phyloP scores from a whole-genome alignment of 768 basidiomycete species.

The Chalciporus sphaerocephalus region DNA sequence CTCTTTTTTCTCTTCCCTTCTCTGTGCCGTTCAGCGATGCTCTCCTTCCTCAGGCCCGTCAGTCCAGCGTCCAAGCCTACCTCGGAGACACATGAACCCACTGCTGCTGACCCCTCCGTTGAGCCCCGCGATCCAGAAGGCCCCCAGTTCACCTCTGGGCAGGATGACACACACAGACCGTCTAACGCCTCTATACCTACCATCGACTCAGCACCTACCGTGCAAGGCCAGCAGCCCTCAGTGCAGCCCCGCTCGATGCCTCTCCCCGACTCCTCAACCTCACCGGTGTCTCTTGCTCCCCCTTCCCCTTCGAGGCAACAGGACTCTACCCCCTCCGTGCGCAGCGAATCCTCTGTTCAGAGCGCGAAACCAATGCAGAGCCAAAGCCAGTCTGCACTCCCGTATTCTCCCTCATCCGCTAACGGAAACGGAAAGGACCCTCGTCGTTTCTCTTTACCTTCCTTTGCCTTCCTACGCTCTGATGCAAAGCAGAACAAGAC shows the following conservation, averaged over 20 bases:
- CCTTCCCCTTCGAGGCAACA: slow-evolving; percentile 10
- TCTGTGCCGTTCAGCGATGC: slow-evolving; percentile 9
- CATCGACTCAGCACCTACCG: slow-evolving; percentile 21
- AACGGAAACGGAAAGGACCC: slow-evolving; percentile 21
- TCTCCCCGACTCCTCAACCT: slow-evolving; percentile 20
- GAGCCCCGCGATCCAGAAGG: slow-evolving; percentile 4
- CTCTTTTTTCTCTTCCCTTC: neutral
- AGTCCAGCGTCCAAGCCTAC: slow-evolving; percentile 3
- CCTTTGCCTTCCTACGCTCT: slow-evolving; percentile 39
- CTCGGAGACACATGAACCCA: neutral
- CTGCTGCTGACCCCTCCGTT: slow-evolving; percentile 2
- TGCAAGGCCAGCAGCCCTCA: slow-evolving; percentile 15
- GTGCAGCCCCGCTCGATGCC: slow-evolving; percentile 3
- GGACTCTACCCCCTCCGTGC: slow-evolving; percentile 5
- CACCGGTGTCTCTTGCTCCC: slow-evolving; percentile 16
- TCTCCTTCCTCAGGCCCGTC: slow-evolving; percentile 25
- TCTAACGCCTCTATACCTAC: slow-evolving; percentile 21
- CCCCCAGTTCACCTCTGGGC: neutral
- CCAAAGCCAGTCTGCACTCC: slow-evolving; percentile 27
- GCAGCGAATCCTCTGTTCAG: slow-evolving; percentile 16
- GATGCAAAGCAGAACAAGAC: slow-evolving; percentile 27
- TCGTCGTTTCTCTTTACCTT: slow-evolving; percentile 49
- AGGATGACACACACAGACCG: slow-evolving; percentile 9
- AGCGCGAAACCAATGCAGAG: slow-evolving; percentile 19
- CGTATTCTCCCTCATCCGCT: slow-evolving; percentile 14